Percentiles rank a stretch among this genome's conserved stretches.
phyloP scores from a whole-genome alignment of 2,329 filamentous ascomycete species.

The Penicillium sp. region DNA sequence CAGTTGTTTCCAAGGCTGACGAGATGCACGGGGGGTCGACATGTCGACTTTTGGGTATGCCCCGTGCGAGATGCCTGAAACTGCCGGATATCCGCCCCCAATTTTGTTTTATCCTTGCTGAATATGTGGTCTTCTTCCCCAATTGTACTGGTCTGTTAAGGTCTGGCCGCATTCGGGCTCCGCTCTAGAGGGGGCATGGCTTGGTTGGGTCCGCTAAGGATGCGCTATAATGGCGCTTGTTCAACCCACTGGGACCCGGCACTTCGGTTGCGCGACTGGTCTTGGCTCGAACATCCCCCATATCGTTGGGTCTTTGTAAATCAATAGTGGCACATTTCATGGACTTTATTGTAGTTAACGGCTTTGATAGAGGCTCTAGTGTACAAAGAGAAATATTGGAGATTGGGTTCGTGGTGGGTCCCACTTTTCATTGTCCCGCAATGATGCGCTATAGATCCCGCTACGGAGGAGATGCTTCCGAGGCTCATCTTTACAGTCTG shows the following conservation, averaged over 20 bases:
- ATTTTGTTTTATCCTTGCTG: not conserved
- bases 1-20: not conserved
- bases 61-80: not conserved
- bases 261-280: conserved; percentile 3
- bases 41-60: not conserved
- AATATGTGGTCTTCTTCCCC: not conserved
- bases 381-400: not conserved
- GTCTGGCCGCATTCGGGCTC: conserved; percentile 9
- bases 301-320: not conserved
- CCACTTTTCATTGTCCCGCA: conserved; percentile 10
- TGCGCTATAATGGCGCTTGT: conserved; percentile 5
- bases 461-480: not conserved
- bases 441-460: not conserved
- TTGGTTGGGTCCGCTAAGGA: conserved; percentile 6
- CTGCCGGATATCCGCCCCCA: not conserved
- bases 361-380: not conserved
- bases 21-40: not conserved
- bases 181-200: not conserved
- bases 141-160: conserved; percentile 4
- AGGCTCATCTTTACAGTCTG: not conserved
- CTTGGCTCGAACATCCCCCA: not conserved
- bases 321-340: not conserved
- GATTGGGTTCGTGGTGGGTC: not conserved
- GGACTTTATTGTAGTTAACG: not conserved
- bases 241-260: not conserved